Evolutionary conservation across 768 basidiomycete genomes (phyloP), one percentile per base, ranked within the genome.

Genomic region (Termitomyces sp.): DNA sequence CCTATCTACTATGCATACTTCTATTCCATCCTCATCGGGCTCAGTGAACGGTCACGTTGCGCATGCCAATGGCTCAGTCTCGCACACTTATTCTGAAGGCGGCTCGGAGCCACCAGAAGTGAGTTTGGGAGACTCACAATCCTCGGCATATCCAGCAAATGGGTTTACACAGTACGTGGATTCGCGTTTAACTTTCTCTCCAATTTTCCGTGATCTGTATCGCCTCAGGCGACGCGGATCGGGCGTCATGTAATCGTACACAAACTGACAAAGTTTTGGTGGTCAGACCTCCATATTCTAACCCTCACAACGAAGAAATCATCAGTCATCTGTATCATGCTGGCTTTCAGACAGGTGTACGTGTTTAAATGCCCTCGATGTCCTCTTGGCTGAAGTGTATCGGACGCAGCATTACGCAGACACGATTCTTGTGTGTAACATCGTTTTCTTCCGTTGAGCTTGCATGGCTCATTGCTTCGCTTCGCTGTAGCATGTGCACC

Each of bases 331-430:
- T 92, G 63, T 91, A 88, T 71, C 84, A 87, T 63, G 77, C 87
- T 57, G 90, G 89, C 38, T 92, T 92, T 69, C 86, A 90, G 68
- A 85, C 84, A 54, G 88, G 91, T 67, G 89, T 92, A 75, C 71
- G 90, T 53, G 13, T 32, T 61, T 35, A 14, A 45, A 45, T 45
- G 46, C 40, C 46, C 51, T 26, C 53, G 44, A 54, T 58, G 36
- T 47, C 10, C 26, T 61, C 52, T 53, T 54, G 65, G 61, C 54
- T 38, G 50, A 61, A 54, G 50, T 47, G 47, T 59, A 48, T 59
- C 35, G 58, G 56, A 58, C 58, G 54, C 68, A 92, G 90, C 88
- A 91, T 72, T 92, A 91, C 66, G 82, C 90, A 57, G 91, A 92
- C 71, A 90, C 87, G 43, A 75, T 88, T 63, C 80, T 92, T 63